Evolutionary conservation across 1,284 basidiomycete species (phyloP).

Genomic region (Megacollybia platyphylla): DNA sequence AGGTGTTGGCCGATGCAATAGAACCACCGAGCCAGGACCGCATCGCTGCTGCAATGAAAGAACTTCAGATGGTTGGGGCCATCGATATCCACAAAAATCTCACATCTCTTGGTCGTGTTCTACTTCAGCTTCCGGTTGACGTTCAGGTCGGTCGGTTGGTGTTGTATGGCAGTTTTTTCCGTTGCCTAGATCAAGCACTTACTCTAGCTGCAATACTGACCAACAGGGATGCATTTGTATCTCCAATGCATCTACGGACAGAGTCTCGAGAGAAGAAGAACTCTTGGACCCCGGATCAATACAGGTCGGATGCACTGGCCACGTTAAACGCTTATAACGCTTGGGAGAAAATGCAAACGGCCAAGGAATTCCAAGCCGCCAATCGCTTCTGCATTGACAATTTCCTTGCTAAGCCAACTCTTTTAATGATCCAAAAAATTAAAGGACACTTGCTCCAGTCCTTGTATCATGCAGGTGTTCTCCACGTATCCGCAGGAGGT

Average conservation of each 20-base stretch:
- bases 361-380: conserved; percentile 49
- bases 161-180: conserved; percentile 87
- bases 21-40: conserved; percentile 81
- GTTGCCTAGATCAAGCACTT: conserved; percentile 82
- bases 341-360: conserved; percentile 67
- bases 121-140: conserved; percentile 86
- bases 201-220: conserved; percentile 86
- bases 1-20: conserved; percentile 78
- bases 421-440: conserved; percentile 78
- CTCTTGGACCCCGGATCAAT: conserved; percentile 70
- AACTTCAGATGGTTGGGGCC: conserved; percentile 82
- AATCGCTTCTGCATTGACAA: conserved; percentile 79
- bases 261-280: conserved; percentile 65
- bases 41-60: conserved; percentile 72
- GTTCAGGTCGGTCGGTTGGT: conserved; percentile 85
- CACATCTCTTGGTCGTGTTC: conserved; percentile 80
- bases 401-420: conserved; percentile 78
- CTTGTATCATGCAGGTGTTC: conserved; percentile 72
- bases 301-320: conserved; percentile 80
- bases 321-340: conserved; percentile 72
- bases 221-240: conserved; percentile 85
- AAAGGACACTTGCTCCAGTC: conserved; percentile 73
- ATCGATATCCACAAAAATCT: conserved; percentile 70
- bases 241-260: conserved; percentile 59
- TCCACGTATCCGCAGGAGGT: conserved; percentile 66